Base-by-base conservation (phyloP, 208 protist species). In the Tetramitus jugosus region DNA sequence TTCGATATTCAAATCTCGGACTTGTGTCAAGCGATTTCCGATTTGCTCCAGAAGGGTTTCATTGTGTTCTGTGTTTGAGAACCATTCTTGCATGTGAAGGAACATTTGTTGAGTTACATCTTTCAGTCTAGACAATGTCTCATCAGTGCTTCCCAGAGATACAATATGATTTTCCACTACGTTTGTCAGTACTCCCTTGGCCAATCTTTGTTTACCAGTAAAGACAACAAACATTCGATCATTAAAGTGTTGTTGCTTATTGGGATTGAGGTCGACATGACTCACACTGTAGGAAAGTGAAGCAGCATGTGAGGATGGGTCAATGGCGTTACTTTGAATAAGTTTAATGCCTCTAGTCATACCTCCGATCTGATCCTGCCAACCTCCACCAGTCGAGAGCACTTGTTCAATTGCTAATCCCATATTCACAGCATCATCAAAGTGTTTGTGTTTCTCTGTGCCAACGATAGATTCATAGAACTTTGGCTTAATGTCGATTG, bases 341-440 rank as follows among this genome's bases (percentile, higher is more conserved):
- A 71, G 43, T 60, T 85, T 85, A 4, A 86, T 46, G 26, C 83
- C 83, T 45, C 77, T 79, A 14, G 80, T 35, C 3, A 82, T 42
- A 8, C 82, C 83, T 45, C 83, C 83, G 4, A 85, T 52, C 60
- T 83, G 82, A 60, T 86, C 83, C 68, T 85, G 78, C 79, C 79
- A 86, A 23, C 83, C 83, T 67, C 83, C 83, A 43, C 82, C 79
- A 1, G 82, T 85, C 1, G 83, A 84, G 10, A 86, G 76, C 83
- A 86, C 81, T 56, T 86, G 83, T n/a, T 86, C 82, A 2, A 86
- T 79, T 7, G 60, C 68, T 35, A 82, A 23, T n/a, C n/a, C n/a
- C n/a, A n/a, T n/a, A n/a, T n/a, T n/a, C 4, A 79, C 67, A 13
- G 45, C 35, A 31, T 82, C 40, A n/a, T 80, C 35, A n/a, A n/a